phyloP scores from a whole-genome alignment of 1,139 yeast species.

The Yamadazyma mexicana region DNA sequence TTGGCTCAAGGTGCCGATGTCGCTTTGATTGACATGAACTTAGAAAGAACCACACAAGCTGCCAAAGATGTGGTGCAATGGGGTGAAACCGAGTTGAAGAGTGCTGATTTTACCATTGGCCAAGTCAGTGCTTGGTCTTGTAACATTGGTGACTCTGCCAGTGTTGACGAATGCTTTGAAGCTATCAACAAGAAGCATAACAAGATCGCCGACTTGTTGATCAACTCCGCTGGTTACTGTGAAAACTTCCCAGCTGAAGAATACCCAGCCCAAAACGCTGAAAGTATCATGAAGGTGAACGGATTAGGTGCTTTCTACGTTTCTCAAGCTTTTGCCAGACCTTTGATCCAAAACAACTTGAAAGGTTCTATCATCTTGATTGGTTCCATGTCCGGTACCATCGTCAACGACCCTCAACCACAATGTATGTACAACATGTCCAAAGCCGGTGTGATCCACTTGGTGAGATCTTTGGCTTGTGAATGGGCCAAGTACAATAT shows the following conservation, averaged over 20 bases:
- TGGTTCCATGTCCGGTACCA: constrained; percentile 52
- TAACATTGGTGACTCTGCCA: constrained; percentile 66
- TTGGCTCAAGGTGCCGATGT: constrained; percentile 72
- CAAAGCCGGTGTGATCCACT: constrained; percentile 51
- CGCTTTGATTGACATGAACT: constrained; percentile 73
- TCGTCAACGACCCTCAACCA: constrained; percentile 53
- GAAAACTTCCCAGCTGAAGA: constrained; percentile 78
- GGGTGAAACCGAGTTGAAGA: constrained; percentile 51
- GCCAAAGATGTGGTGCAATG: constrained; percentile 58
- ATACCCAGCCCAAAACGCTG: constrained; percentile 72
- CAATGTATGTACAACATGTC: constrained; percentile 54
- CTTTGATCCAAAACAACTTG: constrained; percentile 59
- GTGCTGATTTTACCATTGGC: constrained; percentile 41
- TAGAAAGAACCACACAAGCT: constrained; percentile 58
- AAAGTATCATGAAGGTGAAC: constrained; percentile 68
- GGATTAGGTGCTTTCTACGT: constrained; percentile 76
- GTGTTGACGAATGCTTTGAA: constrained; percentile 55
- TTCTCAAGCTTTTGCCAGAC: constrained; percentile 60
- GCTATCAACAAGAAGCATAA: constrained; percentile 58
- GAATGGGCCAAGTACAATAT: constrained; percentile 55
- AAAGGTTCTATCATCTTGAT: constrained; percentile 46
- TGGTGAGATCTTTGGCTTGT: constrained; percentile 49
- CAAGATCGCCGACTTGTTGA: constrained; percentile 60
- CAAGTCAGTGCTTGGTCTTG: constrained; percentile 71
- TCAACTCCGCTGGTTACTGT: constrained; percentile 84